phyloP scores from a whole-genome alignment of 1,284 basidiomycete genomes.

The Pterula multifida region DNA sequence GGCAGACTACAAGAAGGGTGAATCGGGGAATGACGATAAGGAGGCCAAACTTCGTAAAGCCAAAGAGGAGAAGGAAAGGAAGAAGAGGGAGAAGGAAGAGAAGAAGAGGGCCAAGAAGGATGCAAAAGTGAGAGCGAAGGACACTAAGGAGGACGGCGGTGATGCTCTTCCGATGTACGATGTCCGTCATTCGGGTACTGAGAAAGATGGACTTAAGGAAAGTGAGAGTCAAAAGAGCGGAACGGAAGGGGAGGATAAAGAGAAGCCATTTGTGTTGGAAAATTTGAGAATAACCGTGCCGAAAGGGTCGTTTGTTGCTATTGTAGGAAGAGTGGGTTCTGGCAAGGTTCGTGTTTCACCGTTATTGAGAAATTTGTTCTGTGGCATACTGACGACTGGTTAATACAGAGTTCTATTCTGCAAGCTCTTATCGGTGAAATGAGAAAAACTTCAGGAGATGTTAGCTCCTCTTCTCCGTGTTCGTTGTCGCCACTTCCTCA shows the following conservation, averaged over 20 bases:
- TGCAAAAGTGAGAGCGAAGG: slow-evolving; percentile 8
- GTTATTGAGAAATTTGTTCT: slow-evolving; percentile 5
- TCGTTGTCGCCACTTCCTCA: too few relatives aligned
- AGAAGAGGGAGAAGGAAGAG: slow-evolving; percentile 11
- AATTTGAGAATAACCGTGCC: slow-evolving; percentile 46
- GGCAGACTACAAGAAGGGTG: not conserved
- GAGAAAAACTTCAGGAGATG: slow-evolving; percentile 30
- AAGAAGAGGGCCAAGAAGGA: slow-evolving; percentile 12
- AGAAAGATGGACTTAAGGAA: not conserved
- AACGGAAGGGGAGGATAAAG: slow-evolving; percentile 18
- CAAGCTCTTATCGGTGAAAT: slow-evolving; percentile 51
- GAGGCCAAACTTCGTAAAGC: not conserved
- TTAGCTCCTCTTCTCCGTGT: not conserved
- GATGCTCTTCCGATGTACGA: slow-evolving; percentile 15
- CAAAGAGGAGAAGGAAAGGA: slow-evolving; percentile 13
- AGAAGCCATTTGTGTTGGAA: slow-evolving; percentile 50
- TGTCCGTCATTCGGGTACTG: slow-evolving; percentile 10
- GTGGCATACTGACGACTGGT: slow-evolving; percentile 20
- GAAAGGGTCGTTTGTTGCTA: slow-evolving; percentile 53
- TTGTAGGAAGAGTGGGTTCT: slow-evolving; percentile 64
- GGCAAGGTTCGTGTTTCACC: slow-evolving; percentile 40
- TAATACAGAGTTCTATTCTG: slow-evolving; percentile 27
- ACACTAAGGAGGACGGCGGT: slow-evolving; percentile 9
- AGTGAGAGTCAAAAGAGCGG: slow-evolving; percentile 10
- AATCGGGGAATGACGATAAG: slow-evolving; percentile 15